phyloP scores from a whole-genome alignment of 2,329 filamentous ascomycete species.

The Fusarium agapanthi region DNA sequence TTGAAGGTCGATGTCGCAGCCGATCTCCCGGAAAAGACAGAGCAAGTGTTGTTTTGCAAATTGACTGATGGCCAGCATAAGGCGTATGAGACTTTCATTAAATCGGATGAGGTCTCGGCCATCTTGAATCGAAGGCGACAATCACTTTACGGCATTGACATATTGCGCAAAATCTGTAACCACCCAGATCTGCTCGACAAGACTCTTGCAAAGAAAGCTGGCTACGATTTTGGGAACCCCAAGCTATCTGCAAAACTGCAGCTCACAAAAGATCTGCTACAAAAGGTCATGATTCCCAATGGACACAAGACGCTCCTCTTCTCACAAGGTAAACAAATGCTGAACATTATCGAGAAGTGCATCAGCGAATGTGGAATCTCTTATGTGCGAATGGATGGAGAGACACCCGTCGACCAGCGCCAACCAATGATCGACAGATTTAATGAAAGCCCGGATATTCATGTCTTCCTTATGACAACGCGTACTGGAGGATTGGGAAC shows the following conservation, averaged over 20 bases:
- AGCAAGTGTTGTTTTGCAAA: slow-evolving; percentile 96
- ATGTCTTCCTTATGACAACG: slow-evolving; percentile 93
- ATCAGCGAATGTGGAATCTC: slow-evolving; percentile 75
- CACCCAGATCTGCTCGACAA: slow-evolving; percentile 89
- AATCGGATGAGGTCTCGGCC: slow-evolving; percentile 84
- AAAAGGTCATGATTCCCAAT: slow-evolving; percentile 82
- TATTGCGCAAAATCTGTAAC: slow-evolving; percentile 95
- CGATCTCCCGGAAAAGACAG: slow-evolving; percentile 93
- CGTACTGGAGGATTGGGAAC: slow-evolving; percentile 94
- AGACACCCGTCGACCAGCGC: slow-evolving; percentile 86
- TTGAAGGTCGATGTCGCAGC: slow-evolving; percentile 94
- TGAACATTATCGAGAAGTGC: slow-evolving; percentile 90
- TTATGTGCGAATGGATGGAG: slow-evolving; percentile 92
- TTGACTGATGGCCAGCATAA: slow-evolving; percentile 79
- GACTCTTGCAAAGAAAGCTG: slow-evolving; percentile 60
- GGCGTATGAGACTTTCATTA: slow-evolving; percentile 82
- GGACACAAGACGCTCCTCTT: slow-evolving; percentile 95
- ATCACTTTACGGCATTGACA: slow-evolving; percentile 88
- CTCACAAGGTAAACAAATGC: slow-evolving; percentile 92
- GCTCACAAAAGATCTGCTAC: slow-evolving; percentile 85
- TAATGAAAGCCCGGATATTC: slow-evolving; percentile 80
- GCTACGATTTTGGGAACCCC: slow-evolving; percentile 80
- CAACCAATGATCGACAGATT: slow-evolving; percentile 92
- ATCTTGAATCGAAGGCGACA: slow-evolving; percentile 80
- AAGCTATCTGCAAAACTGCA: slow-evolving; percentile 94